Percentiles rank a stretch among this genome's conserved stretches.
phyloP scores from a whole-genome alignment of 441 rosid genomes.

The Euphorbia schlechtendalii region DNA sequence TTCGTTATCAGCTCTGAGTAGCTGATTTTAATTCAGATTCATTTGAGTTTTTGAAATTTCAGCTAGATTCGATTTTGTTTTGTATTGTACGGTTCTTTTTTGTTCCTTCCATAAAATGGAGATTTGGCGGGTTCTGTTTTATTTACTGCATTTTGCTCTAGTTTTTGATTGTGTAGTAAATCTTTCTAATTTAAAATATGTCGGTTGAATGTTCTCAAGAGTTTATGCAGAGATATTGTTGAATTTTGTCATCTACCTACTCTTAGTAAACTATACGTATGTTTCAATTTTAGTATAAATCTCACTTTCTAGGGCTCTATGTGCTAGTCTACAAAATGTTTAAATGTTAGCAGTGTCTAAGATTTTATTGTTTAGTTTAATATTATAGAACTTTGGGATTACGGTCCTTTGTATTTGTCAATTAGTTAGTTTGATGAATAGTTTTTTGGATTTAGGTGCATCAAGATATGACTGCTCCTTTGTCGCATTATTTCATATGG shows the following conservation, averaged over 20 bases:
- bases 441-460: conserved; percentile 51
- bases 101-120: not conserved
- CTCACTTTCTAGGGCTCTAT: not conserved
- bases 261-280: not conserved
- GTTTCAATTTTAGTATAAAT: too few relatives aligned
- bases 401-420: not conserved
- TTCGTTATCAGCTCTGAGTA: not conserved
- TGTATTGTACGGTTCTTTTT: not conserved
- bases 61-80: not conserved
- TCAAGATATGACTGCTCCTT: conserved; percentile 75
- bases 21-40: not conserved
- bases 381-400: not conserved
- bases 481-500: conserved; percentile 75
- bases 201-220: not conserved
- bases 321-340: not conserved
- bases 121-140: not conserved
- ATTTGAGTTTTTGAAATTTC: not conserved
- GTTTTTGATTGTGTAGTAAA: not conserved
- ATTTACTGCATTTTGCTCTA: not conserved
- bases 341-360: too few relatives aligned
- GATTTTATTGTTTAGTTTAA: not conserved
- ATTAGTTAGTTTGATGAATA: not conserved
- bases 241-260: not conserved
- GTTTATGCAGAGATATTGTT: not conserved
- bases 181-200: too few relatives aligned